A percentile compares a stretch with the other conserved stretches of the same genome.
phyloP scores from a whole-genome alignment of 345 rosid genomes.

The Lepidium sativum region DNA sequence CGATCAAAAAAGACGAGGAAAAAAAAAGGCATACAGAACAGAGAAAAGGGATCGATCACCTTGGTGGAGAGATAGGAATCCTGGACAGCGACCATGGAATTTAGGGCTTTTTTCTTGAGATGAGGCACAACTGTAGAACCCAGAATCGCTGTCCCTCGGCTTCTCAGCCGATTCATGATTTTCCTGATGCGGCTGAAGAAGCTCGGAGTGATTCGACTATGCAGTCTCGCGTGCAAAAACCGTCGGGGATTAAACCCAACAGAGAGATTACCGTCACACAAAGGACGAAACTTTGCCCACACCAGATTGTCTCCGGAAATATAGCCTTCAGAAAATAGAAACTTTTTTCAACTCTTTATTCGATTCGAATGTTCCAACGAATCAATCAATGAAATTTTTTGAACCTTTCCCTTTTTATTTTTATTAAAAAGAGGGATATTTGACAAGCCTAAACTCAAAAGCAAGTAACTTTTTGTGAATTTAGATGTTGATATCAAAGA shows the following conservation, averaged over 20 bases:
- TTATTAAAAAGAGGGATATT: background rate
- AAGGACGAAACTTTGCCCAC: background rate
- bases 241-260: background rate
- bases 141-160: conserved; percentile 41
- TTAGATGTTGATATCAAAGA: too few species aligned
- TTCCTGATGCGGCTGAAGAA: background rate
- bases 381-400: background rate
- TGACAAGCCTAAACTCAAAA: background rate
- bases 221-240: background rate
- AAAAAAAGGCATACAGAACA: too few species aligned
- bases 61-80: conserved; percentile 79
- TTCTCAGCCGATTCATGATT: conserved; percentile 60
- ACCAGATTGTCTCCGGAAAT: background rate
- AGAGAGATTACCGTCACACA: conserved; percentile 8
- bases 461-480: background rate
- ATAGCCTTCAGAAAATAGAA: background rate
- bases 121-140: conserved; percentile 39
- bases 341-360: background rate
- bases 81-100: conserved; percentile 68
- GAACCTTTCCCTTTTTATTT: background rate
- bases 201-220: background rate
- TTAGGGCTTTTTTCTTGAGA: conserved; percentile 60
- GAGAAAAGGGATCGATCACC: conserved; percentile 27
- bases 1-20: background rate
- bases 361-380: background rate